phyloP scores from a whole-genome alignment of 2,329 filamentous ascomycete species.

The Elsinoe necatrix region DNA sequence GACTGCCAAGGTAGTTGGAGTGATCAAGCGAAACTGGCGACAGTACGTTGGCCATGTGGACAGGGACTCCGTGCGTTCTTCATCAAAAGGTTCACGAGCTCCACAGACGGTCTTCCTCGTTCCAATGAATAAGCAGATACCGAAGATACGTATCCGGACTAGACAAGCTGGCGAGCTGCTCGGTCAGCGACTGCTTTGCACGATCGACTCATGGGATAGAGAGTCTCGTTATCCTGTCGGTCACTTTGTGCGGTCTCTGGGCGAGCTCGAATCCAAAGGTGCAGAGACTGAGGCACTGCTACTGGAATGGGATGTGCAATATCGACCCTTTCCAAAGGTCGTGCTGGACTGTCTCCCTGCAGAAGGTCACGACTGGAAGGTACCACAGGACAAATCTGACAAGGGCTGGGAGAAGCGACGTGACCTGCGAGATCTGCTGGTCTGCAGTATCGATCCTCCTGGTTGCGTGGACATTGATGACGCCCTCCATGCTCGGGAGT shows the following conservation, averaged over 20 bases:
- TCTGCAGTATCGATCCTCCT: slow-evolving; percentile 95
- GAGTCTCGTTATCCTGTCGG: slow-evolving; percentile 88
- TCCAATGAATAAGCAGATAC: slow-evolving; percentile 96
- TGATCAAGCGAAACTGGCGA: slow-evolving; percentile 93
- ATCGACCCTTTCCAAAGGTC: slow-evolving; percentile 90
- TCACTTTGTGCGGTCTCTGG: slow-evolving; percentile 86
- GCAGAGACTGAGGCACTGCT: slow-evolving; percentile 93
- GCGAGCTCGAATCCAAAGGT: slow-evolving; percentile 92
- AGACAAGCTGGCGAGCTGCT: slow-evolving; percentile 81
- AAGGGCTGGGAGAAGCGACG: slow-evolving; percentile 78
- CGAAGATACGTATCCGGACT: slow-evolving; percentile 89
- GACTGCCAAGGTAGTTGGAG: slow-evolving; percentile 82
- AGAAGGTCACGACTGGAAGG: slow-evolving; percentile 90
- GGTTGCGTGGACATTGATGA: slow-evolving; percentile 98
- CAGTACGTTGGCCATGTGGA: slow-evolving; percentile 97
- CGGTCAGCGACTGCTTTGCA: slow-evolving; percentile 84
- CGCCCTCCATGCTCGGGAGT: slow-evolving; percentile 73
- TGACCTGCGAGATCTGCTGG: slow-evolving; percentile 75
- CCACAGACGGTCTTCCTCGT: slow-evolving; percentile 92
- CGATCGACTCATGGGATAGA: slow-evolving; percentile 90
- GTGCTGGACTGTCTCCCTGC: slow-evolving; percentile 86
- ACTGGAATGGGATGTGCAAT: slow-evolving; percentile 94
- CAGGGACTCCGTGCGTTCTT: slow-evolving; percentile 67
- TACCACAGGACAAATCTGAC: slow-evolving; percentile 70
- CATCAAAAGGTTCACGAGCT: slow-evolving; percentile 66